Evolutionary conservation across 1,139 yeast genomes (phyloP), one percentile per base, ranked within the genome.

Genomic region (Protomyces inundatus): DNA sequence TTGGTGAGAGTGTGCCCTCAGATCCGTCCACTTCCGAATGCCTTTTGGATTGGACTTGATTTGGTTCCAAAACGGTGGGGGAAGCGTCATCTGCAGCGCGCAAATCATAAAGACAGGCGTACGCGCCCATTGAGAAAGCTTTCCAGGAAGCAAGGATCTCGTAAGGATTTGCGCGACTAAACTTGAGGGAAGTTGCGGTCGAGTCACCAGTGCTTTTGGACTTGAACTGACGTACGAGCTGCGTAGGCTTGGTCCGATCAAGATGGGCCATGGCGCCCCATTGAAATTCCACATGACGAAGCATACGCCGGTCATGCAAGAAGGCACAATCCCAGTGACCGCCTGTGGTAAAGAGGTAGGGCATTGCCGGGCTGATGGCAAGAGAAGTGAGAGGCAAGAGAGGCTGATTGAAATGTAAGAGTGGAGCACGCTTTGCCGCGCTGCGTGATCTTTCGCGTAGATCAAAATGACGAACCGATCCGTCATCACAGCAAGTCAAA

Each of bases 141-240:
- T 23, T 23, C 69, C 70, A 68, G 48, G 68, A 66, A 12, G 68
- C 66, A 14, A 68, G 46, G n/a, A 68, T 46, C 40, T 68, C 69
- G 14, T 52, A 54, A n/a, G 68, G 68, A 14, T 58, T 53, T 9
- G 61, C 58, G 9, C 45, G 54, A 5, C 67, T 64, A 30, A 67
- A 67, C 23, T 61, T 61, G 9, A 67, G 61, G 10, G 64, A 36
- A 2, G 69, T 66, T 37, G 34, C 36, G 6, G 30, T 14, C 9
- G 48, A 14, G 23, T 23, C 23, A 23, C 23, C 23, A 2, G 23
- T 2, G 2, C 23, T 23, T 23, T 23, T 23, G 23, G 23, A 23
- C 23, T 23, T 23, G 3, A 42, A 12, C 30, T 30, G 42, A 33
- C 51, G 40, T 30, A 46, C 33, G 36, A 35, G 40, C 36, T 36